Conservation (phyloP, 805 yeast species). For the Wickerhamomyces queroliae region DNA sequence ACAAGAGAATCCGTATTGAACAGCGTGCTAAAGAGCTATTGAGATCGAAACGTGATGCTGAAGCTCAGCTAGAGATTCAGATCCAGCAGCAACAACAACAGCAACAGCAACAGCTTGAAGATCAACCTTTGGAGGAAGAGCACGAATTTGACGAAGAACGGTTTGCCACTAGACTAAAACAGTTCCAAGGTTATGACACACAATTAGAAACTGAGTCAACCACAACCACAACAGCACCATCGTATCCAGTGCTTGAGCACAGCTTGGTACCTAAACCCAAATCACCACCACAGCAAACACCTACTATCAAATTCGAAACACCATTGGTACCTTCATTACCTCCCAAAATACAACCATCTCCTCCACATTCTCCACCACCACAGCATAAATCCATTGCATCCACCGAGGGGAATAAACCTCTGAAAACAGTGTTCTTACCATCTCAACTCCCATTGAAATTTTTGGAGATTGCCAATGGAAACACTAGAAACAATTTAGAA, state of each 20-base stretch:
- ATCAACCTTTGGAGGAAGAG: constrained; percentile 2
- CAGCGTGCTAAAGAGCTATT: constrained; percentile 15
- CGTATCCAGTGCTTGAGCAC: constrained; percentile 15
- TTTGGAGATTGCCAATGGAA: constrained; percentile 38
- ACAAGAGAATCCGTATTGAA: constrained; percentile 19
- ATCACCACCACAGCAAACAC: constrained; percentile 1
- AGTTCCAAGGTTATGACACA: constrained; percentile 3
- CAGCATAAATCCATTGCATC: constrained; percentile 33
- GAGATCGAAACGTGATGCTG: constrained; percentile 7
- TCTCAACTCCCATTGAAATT: constrained; percentile 35
- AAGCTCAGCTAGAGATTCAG: too few species aligned
- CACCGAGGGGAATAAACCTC: constrained; percentile 52
- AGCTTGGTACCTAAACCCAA: constrained; percentile 1
- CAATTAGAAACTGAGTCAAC: constrained; percentile 1
- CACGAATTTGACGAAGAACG: constrained; percentile 15
- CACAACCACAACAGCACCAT: constrained; percentile 3
- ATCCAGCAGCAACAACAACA: background rate
- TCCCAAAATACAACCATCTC: background rate
- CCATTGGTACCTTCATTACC: background rate
- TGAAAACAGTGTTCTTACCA: constrained; percentile 50
- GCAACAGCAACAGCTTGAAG: background rate
- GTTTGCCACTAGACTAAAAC: constrained; percentile 12
- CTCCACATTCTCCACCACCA: constrained; percentile 1
- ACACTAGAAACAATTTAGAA: constrained; percentile 47
- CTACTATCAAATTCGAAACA: background rate